phyloP scores from a whole-genome alignment of 108 stramenopile species.

The Hondaea fermentalgiana region DNA sequence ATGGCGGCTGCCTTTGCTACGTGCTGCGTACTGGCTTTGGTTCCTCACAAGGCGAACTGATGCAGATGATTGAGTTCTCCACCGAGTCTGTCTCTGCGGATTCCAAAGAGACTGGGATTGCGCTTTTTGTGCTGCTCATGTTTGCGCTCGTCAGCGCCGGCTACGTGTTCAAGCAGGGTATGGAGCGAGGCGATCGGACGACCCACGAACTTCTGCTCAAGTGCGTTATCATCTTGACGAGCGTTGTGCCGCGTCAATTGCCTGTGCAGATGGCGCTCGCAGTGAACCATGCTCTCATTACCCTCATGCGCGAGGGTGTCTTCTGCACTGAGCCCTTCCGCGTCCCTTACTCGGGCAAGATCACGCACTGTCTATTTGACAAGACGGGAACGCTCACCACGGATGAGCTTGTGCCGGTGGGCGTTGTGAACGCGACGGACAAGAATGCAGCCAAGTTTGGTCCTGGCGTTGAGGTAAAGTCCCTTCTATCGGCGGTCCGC shows the following conservation, averaged over 20 bases:
- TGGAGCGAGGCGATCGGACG: conserved; percentile 42
- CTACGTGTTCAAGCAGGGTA: conserved; percentile 67
- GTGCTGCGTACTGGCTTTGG: conserved; percentile 89
- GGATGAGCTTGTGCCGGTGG: conserved; percentile 76
- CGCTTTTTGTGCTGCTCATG: conserved; percentile 67
- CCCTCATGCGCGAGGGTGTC: conserved; percentile 60
- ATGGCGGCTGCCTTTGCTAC: conserved; percentile 68
- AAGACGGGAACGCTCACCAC: conserved; percentile 93
- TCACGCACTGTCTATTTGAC: conserved; percentile 85
- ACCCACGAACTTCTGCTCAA: conserved; percentile 63
- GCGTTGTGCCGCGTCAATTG: conserved; percentile 85
- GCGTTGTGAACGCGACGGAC: conserved; percentile 42
- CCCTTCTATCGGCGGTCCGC: neutral
- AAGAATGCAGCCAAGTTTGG: neutral
- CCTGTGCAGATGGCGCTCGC: conserved; percentile 91
- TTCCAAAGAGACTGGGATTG: conserved; percentile 72
- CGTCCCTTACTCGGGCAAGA: conserved; percentile 80
- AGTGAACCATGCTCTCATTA: conserved; percentile 76
- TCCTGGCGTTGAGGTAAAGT: neutral
- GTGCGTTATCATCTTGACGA: conserved; percentile 92
- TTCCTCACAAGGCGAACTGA: conserved; percentile 83
- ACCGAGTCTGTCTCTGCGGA: conserved; percentile 56
- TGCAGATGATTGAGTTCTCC: conserved; percentile 79
- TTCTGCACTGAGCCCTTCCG: conserved; percentile 94
- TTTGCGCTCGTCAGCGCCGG: conserved; percentile 74